phyloP scores from a whole-genome alignment of 2,329 filamentous ascomycete species.

The Mollisia scopiformis region DNA sequence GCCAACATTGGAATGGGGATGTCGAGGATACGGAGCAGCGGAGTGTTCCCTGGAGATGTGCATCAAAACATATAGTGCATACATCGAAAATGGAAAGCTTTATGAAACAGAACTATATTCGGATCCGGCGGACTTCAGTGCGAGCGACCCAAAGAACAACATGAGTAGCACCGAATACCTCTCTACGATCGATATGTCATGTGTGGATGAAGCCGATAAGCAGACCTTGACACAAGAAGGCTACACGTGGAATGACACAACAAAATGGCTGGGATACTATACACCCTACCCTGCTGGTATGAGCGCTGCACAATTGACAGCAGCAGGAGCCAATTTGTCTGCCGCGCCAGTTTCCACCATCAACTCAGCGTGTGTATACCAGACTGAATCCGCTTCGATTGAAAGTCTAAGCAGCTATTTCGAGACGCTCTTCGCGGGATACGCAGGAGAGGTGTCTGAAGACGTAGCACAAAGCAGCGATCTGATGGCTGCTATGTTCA shows the following conservation, averaged over 20 bases:
- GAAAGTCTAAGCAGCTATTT: not conserved
- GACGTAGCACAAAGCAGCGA: not conserved
- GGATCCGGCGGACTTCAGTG: not conserved
- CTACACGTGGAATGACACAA: not conserved
- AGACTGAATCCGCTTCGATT: not conserved
- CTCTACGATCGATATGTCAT: not conserved
- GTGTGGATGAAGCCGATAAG: not conserved
- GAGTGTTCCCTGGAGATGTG: not conserved
- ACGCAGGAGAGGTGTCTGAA: not conserved
- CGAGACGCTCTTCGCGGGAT: not conserved
- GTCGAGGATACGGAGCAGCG: conserved; percentile 1
- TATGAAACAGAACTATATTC: not conserved
- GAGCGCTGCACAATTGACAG: not conserved
- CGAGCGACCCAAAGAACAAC: not conserved
- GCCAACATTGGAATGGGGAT: not conserved
- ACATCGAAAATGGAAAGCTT: not conserved
- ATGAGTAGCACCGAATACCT: not conserved
- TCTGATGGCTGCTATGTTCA: not conserved
- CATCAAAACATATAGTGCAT: conserved; percentile 2
- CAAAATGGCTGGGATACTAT: not conserved
- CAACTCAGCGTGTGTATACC: not conserved
- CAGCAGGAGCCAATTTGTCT: too few species aligned
- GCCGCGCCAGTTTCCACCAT: not conserved
- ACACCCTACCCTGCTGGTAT: not conserved
- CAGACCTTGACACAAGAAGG: not conserved